Percentiles rank a stretch among this genome's conserved stretches.
Conservation (phyloP, 768 basidiomycete species). For the Serendipita vermifera region DNA sequence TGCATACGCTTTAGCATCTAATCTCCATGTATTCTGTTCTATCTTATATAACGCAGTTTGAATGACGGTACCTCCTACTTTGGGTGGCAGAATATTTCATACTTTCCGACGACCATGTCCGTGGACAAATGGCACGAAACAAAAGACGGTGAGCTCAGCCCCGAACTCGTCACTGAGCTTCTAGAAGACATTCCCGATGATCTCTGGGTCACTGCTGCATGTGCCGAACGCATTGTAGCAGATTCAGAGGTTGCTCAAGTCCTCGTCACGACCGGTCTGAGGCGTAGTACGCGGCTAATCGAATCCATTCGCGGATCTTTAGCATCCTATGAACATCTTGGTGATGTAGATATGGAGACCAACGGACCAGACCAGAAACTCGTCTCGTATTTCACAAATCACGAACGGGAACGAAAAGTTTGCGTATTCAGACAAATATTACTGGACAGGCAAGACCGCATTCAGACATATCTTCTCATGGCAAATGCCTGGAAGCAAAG, state of each 20-base stretch:
- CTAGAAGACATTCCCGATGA: slow-evolving; percentile 49
- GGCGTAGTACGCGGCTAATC: slow-evolving; percentile 40
- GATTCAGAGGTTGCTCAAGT: slow-evolving; percentile 40
- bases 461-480: slow-evolving; percentile 62
- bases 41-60: too few species aligned
- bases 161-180: slow-evolving; percentile 32
- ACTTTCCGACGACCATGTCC: background rate
- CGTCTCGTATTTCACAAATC: slow-evolving; percentile 40
- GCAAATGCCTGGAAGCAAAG: slow-evolving; percentile 27
- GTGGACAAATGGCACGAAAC: slow-evolving; percentile 39
- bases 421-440: slow-evolving; percentile 54
- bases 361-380: slow-evolving; percentile 22
- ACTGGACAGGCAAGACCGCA: slow-evolving; percentile 51
- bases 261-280: slow-evolving; percentile 50
- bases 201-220: slow-evolving; percentile 67
- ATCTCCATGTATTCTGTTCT: too few species aligned
- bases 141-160: slow-evolving; percentile 44
- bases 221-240: slow-evolving; percentile 52
- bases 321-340: slow-evolving; percentile 15
- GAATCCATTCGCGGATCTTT: slow-evolving; percentile 33
- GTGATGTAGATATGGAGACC: slow-evolving; percentile 17
- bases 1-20: too few species aligned
- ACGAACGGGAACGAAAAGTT: slow-evolving; percentile 49
- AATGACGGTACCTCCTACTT: too few species aligned
- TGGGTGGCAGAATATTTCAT: background rate